phyloP scores from a whole-genome alignment of 208 protist species.

The Angomonas desouzai region DNA sequence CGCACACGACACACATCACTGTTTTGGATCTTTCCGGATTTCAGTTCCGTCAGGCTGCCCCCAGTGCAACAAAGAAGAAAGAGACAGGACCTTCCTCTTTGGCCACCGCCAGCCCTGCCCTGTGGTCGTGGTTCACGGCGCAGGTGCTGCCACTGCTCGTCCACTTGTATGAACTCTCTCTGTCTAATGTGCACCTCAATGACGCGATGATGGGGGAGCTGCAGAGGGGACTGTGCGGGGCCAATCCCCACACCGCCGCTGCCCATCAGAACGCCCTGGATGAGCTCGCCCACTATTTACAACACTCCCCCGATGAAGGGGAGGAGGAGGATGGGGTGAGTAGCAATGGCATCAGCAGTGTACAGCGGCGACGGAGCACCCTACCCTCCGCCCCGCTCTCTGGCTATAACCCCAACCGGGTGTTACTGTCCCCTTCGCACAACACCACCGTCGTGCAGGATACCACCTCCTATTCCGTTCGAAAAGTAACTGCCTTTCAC shows the following conservation, averaged over 20 bases:
- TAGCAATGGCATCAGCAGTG: too few species aligned
- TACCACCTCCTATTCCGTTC: background rate
- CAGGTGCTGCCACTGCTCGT: slow-evolving; percentile 53
- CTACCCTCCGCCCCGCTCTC: background rate
- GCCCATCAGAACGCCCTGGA: background rate
- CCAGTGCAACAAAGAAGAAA: background rate
- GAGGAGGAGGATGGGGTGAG: background rate
- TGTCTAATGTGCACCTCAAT: slow-evolving; percentile 50
- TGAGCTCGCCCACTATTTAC: background rate
- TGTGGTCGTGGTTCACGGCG: slow-evolving; percentile 68
- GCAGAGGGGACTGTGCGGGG: slow-evolving; percentile 23
- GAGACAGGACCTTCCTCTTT: background rate
- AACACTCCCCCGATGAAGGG: background rate
- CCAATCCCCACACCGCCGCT: background rate
- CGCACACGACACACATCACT: slow-evolving; percentile 30
- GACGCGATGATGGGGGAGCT: slow-evolving; percentile 50
- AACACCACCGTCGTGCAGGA: background rate
- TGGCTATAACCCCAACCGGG: background rate
- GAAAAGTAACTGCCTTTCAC: background rate
- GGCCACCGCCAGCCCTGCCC: background rate
- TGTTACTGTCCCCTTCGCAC: background rate
- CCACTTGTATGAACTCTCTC: slow-evolving; percentile 35
- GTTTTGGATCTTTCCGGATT: slow-evolving; percentile 49
- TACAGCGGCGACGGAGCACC: background rate
- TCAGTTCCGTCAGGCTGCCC: slow-evolving; percentile 14